phyloP scores from a whole-genome alignment of 352 stramenopile genomes.

The Thalassiosira livingstoniorum region DNA sequence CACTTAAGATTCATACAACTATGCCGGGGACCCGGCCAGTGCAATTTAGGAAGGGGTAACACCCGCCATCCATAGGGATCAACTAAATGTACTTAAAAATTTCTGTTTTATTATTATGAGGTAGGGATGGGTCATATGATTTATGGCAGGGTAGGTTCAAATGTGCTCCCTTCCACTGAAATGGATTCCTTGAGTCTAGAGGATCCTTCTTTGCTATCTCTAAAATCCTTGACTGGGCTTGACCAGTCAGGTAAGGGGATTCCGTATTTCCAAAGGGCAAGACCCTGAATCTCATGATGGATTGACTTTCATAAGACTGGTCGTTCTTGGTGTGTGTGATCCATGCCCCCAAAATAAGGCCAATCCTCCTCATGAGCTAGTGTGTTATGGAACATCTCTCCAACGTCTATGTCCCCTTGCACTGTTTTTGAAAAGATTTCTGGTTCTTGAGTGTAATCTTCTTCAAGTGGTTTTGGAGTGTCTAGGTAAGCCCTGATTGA shows the following conservation, averaged over 20 bases:
- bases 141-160: neutral
- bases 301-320: constrained; percentile 21
- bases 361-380: no score
- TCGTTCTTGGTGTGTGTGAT: no score
- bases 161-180: neutral
- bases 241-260: constrained; percentile 55
- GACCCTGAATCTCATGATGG: constrained; percentile 28
- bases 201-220: constrained; percentile 38
- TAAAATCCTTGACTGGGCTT: constrained; percentile 34
- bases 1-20: no score
- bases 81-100: no score
- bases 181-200: constrained; percentile 43
- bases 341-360: no score
- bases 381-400: constrained; percentile 69
- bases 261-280: constrained; percentile 47
- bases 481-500: constrained; percentile 24
- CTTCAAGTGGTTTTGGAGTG: neutral
- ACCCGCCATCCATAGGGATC: no score
- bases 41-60: no score
- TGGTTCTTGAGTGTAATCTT: constrained; percentile 34
- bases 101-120: no score
- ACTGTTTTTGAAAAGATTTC: constrained; percentile 22
- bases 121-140: constrained; percentile 35
- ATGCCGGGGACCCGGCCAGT: no score
- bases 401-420: constrained; percentile 57